phyloP scores from a whole-genome alignment of 352 stramenopile genomes.

The Phytophthora constricta region DNA sequence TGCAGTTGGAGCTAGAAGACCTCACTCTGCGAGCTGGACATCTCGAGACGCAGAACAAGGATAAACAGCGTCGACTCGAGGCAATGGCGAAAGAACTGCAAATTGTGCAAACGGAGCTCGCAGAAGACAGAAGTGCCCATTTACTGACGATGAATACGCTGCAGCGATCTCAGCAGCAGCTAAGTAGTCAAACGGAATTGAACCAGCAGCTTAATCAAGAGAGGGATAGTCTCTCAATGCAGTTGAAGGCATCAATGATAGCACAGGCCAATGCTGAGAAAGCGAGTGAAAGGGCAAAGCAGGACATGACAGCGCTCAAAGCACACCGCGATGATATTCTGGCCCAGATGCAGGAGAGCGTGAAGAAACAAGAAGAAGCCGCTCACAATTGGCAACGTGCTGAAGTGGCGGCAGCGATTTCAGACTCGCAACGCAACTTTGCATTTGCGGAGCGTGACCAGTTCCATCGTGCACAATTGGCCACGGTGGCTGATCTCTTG shows the following conservation, averaged over 20 bases:
- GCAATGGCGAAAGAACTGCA: constrained; percentile 38
- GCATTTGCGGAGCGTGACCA: constrained; percentile 63
- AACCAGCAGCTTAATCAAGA: constrained; percentile 26
- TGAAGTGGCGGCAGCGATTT: constrained; percentile 60
- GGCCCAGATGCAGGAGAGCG: constrained; percentile 47
- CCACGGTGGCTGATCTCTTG: constrained; percentile 52
- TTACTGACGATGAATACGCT: constrained; percentile 9
- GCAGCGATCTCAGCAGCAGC: constrained; percentile 19
- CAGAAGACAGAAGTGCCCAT: constrained; percentile 56
- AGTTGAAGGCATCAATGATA: constrained; percentile 35
- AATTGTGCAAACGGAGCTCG: constrained; percentile 39
- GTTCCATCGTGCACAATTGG: constrained; percentile 49
- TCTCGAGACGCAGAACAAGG: constrained; percentile 37
- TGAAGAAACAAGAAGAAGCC: constrained; percentile 50
- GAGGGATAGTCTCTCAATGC: constrained; percentile 11
- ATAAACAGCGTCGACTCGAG: constrained; percentile 34
- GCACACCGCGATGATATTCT: constrained; percentile 60
- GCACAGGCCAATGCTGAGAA: constrained; percentile 42
- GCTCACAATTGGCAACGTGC: constrained; percentile 62
- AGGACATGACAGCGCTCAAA: constrained; percentile 43
- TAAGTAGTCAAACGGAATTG: constrained; percentile 1
- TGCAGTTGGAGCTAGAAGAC: constrained; percentile 75
- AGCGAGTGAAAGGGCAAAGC: constrained; percentile 29
- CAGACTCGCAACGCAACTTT: constrained; percentile 76
- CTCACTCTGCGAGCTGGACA: constrained; percentile 28